phyloP scores from a whole-genome alignment of 176 grass and related monocot genomes.

The Cenchrus fungigraminus region DNA sequence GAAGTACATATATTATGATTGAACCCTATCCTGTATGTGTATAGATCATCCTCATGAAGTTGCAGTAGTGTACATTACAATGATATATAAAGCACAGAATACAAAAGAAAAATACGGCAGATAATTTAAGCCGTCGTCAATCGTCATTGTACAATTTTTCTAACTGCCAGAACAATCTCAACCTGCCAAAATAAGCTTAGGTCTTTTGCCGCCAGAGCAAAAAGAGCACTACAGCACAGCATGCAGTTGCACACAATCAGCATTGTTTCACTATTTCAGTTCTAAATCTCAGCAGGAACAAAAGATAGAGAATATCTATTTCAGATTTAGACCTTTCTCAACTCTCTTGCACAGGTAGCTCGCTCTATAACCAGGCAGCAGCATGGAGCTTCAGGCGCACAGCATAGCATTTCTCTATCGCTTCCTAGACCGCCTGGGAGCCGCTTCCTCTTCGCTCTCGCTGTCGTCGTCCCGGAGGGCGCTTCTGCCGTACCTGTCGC shows the following conservation, averaged over 20 bases:
- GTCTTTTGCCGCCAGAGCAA: neutral
- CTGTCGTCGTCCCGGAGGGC: slow-evolving; percentile 65
- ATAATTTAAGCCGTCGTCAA: neutral
- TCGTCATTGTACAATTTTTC: slow-evolving; percentile 10
- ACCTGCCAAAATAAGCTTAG: slow-evolving; percentile 3
- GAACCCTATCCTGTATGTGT: neutral
- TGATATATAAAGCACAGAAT: neutral
- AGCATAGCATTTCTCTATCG: slow-evolving; percentile 33
- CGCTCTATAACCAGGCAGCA: neutral
- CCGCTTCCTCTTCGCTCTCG: slow-evolving; percentile 85
- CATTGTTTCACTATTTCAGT: slow-evolving; percentile 10
- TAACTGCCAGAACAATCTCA: slow-evolving; percentile 4
- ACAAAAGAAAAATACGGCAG: neutral
- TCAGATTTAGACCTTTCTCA: neutral
- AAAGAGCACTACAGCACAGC: slow-evolving; percentile 10
- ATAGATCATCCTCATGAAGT: neutral
- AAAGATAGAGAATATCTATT: neutral
- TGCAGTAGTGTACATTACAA: neutral
- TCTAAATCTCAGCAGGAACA: slow-evolving; percentile 6
- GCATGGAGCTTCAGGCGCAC: slow-evolving; percentile 19
- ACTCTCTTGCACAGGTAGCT: neutral
- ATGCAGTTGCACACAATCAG: slow-evolving; percentile 22
- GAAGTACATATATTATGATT: too few species aligned
- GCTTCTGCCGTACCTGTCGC: slow-evolving; percentile 53
- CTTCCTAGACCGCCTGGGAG: slow-evolving; percentile 76